Base-by-base conservation (phyloP, 2,329 filamentous ascomycete species). In the Monosporascus sp. region DNA sequence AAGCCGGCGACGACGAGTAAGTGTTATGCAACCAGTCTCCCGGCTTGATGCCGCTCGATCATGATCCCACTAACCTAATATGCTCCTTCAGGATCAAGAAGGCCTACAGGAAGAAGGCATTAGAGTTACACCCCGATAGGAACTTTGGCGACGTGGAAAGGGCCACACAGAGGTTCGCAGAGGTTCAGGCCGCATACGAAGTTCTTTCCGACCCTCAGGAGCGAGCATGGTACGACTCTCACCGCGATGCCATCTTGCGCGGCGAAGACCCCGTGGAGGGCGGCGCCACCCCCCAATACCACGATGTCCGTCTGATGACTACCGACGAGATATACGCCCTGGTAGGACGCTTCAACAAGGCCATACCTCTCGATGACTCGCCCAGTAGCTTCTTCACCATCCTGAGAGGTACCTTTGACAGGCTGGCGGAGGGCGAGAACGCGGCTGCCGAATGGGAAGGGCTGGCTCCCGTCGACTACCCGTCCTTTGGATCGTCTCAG, bases 191-290 rank as follows among this genome's bases (percentile, higher is more conserved):
- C 37, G 94, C 94, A 47, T 96, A 99, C 68, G 90, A 97, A 69
- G 84, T 99, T n/a, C 81, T 99, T 1, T 96, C 92, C 2, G 94
- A 99, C 68, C 85, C 91, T 11, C 93, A 99, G 68, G 94, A 99
- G 70, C 84, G 94, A 61, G 88, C 92, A 34, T 99, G 94, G 94
- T 99, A 99, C 73, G 93, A 99, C 72, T 91, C 91, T 3, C 94
- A 99, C 67, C 86, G 90, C 55, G 86, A 91, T 61, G 85, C 88
- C 49, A 95, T 97, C 56, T 74, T 97, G 57, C 81, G 82, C 31
- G 87, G 86, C 39, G 78, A 82, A 53, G 82, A 84, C 51, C 75
- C 75, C 34, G 74, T 59, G 67, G 71, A 70, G 27, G 70, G 68
- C 38, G 73, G 71, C 20, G 71, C 73, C 47, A 78, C 82, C 51